Evolutionary conservation across 768 basidiomycete species (phyloP).

Genomic region (Phanerochaete carnosa): DNA sequence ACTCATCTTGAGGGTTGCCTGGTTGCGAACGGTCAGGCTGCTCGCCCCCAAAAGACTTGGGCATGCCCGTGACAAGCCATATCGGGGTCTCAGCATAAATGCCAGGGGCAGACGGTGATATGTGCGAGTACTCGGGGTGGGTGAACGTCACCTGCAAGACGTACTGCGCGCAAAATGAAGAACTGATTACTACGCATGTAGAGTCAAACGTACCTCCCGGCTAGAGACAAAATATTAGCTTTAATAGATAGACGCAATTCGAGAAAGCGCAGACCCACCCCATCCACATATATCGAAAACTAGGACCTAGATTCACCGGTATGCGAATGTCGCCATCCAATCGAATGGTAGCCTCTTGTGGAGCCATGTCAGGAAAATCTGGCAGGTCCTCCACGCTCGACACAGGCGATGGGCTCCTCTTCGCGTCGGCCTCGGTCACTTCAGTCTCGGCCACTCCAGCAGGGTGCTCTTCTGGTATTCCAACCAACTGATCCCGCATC

Average conservation of each 20-base stretch:
- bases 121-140: slow-evolving; percentile 10
- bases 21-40: not conserved
- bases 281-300: slow-evolving; percentile 11
- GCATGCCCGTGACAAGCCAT: not conserved
- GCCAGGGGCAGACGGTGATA: slow-evolving; percentile 5
- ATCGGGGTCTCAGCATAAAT: slow-evolving; percentile 10
- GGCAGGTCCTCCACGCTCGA: not conserved
- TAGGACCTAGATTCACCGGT: not conserved
- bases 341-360: slow-evolving; percentile 3
- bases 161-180: not conserved
- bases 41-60: not conserved
- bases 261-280: slow-evolving; percentile 5
- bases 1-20: not conserved
- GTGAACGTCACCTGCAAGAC: slow-evolving; percentile 4
- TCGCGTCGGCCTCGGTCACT: not conserved
- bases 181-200: not conserved
- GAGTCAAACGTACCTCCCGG: slow-evolving; percentile 3
- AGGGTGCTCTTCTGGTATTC: not conserved
- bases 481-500: not conserved
- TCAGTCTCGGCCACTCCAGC: not conserved
- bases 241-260: not conserved
- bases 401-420: not conserved
- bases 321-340: slow-evolving; percentile 9
- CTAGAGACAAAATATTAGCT: not conserved
- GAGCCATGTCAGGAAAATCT: not conserved